Conservation (phyloP, 148 eudicot genomes). For the Fallopia convolvulus region DNA sequence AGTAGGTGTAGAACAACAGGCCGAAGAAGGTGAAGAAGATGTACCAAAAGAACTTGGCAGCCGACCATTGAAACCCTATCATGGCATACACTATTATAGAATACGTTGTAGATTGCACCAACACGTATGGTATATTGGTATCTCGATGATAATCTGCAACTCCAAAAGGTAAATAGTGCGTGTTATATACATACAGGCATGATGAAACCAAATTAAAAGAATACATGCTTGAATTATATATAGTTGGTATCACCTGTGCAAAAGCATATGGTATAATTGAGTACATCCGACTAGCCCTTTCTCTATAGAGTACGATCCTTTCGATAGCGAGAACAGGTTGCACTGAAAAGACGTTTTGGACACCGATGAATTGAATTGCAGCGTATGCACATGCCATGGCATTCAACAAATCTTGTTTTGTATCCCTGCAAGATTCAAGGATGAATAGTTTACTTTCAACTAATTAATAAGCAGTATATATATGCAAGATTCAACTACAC, state of each 20-base stretch:
- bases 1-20: conserved; percentile 26
- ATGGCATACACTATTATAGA: conserved; percentile 33
- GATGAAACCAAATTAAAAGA: too few relatives aligned
- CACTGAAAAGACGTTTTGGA: neutral
- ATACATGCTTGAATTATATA: too few relatives aligned
- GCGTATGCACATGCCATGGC: conserved; percentile 2
- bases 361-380: neutral
- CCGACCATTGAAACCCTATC: conserved; percentile 39
- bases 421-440: neutral
- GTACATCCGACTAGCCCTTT: conserved; percentile 5
- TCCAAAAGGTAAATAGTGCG: neutral
- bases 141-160: conserved; percentile 27
- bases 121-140: conserved; percentile 31
- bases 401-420: neutral
- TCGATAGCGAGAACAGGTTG: neutral
- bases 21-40: conserved; percentile 31
- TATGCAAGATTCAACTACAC: neutral
- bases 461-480: neutral
- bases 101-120: conserved; percentile 22
- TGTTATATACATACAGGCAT: too few relatives aligned
- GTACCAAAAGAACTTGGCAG: conserved; percentile 31
- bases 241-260: neutral
- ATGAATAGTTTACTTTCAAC: neutral
- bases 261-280: neutral
- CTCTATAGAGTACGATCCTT: conserved; percentile 5